phyloP scores from a whole-genome alignment of 768 basidiomycete species.

The Collybia sordida region DNA sequence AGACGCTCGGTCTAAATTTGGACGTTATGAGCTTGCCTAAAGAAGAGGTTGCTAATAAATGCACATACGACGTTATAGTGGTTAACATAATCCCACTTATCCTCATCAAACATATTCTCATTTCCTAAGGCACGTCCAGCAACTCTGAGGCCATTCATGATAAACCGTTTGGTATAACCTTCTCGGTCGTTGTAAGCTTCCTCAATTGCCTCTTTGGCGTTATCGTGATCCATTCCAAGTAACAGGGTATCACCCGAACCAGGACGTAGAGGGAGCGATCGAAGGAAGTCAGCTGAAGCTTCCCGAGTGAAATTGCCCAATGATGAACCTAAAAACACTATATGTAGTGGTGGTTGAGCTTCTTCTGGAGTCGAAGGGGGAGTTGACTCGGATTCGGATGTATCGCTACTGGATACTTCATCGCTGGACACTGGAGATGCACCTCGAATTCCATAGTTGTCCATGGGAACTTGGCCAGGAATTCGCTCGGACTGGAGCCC shows the following conservation, averaged over 20 bases:
- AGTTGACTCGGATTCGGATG: constrained; percentile 23
- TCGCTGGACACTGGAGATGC: constrained; percentile 39
- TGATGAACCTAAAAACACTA: constrained; percentile 91
- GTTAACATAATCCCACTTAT: constrained; percentile 81
- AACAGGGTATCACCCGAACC: constrained; percentile 80
- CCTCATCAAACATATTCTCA: constrained; percentile 58
- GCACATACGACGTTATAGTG: constrained; percentile 40
- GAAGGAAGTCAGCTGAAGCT: constrained; percentile 72
- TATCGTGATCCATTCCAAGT: constrained; percentile 89
- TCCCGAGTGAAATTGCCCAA: constrained; percentile 85
- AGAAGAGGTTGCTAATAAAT: neutral
- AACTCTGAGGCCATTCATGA: constrained; percentile 80
- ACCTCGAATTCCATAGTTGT: constrained; percentile 20
- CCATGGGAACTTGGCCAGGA: constrained; percentile 8
- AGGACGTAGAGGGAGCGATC: constrained; percentile 73
- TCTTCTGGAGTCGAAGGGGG: constrained; percentile 49
- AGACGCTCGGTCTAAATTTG: neutral
- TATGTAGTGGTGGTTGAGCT: constrained; percentile 59
- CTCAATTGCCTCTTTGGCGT: constrained; percentile 69
- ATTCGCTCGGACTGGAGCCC: constrained; percentile 39
- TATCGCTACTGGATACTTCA: constrained; percentile 15
- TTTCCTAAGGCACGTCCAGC: constrained; percentile 71
- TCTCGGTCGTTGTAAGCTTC: constrained; percentile 82
- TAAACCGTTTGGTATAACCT: constrained; percentile 72
- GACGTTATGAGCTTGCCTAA: neutral